Conservation (phyloP, 768 basidiomycete species). For the Xerocomellus amylosporus region DNA sequence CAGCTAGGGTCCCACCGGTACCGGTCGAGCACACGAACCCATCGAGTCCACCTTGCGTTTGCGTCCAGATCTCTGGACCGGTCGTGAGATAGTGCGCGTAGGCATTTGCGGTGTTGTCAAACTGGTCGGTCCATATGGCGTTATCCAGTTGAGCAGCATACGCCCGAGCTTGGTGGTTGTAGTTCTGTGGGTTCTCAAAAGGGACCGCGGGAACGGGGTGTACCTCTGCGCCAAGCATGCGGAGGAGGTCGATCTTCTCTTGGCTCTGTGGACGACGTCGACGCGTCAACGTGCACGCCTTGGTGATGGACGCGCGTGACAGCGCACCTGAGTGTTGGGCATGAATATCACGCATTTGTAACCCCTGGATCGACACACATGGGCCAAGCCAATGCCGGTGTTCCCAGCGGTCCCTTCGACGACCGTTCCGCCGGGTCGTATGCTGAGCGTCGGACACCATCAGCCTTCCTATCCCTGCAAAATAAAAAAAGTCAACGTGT, state of each 20-base stretch:
- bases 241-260: slow-evolving; percentile 96
- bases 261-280: slow-evolving; percentile 62
- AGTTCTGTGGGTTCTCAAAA: slow-evolving; percentile 92
- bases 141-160: slow-evolving; percentile 73
- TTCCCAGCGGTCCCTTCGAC: slow-evolving; percentile 99
- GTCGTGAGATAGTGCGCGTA: slow-evolving; percentile 84
- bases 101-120: slow-evolving; percentile 94
- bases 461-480: background rate
- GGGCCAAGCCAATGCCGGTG: slow-evolving; percentile 94
- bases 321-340: slow-evolving; percentile 82
- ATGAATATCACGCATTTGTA: slow-evolving; percentile 99
- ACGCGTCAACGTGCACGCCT: background rate
- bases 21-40: slow-evolving; percentile 96
- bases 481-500: background rate
- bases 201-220: slow-evolving; percentile 95
- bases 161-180: slow-evolving; percentile 96
- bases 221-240: slow-evolving; percentile 97
- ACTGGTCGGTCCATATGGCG: slow-evolving; percentile 97
- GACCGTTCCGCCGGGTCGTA: slow-evolving; percentile 92
- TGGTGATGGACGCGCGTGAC: background rate
- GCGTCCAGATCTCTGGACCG: slow-evolving; percentile 96
- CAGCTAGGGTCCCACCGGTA: slow-evolving; percentile 94
- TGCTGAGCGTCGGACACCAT: slow-evolving; percentile 36
- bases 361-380: slow-evolving; percentile 88
- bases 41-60: slow-evolving; percentile 74